Base-by-base conservation (phyloP, 2,329 filamentous ascomycete species). In the Talaromyces piceae region DNA sequence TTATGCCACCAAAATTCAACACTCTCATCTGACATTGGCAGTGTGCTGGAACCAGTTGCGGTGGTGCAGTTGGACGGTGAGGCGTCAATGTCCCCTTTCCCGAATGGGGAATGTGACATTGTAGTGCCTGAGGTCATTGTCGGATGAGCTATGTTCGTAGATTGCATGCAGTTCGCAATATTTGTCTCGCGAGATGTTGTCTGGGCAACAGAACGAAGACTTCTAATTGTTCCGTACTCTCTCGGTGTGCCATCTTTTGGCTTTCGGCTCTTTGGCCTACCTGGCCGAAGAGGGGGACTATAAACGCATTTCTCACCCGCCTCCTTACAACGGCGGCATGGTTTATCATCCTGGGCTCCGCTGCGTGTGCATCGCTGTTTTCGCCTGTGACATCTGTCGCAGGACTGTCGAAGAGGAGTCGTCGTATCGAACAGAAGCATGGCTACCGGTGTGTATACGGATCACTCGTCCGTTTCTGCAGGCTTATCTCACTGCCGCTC, bases 231-330 rank as follows among this genome's bases (percentile, higher is more conserved):
- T 33, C 18, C 31, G 31, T 33, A 7, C 31, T 33, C 31, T 18
- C 12, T 33, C 31, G 31, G n/a, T n/a, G n/a, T 33, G n/a, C 3
- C 11, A 16, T 33, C 31, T 16, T 13, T 33, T 33, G 31, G 31
- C 31, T 33, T 33, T 8, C 31, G n/a, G 5, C 13, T 33, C 4
- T 33, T 33, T 8, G 47, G 47, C 30, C 47, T 43, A 11, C 47
- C 47, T 23, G 41, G 33, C 8, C 47, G 47, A 5, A 39, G 31
- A 13, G 47, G 47, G 6, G 47, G 47, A 30, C 47, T 49, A 41
- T 30, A 49, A n/a, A 49, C 47, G 43, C 47, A 49, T 27, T 49
- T 25, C 16, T 49, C 47, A 13, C 47, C 47, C 8, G 47, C 47
- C 16, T 49, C 47, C 25, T 49, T 31, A 22, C 47, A 49, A 28